A percentile compares a stretch with the other conserved stretches of the same genome.
Evolutionary conservation across 352 stramenopile species (phyloP).

Genomic region (Phytophthora pluvialis): DNA sequence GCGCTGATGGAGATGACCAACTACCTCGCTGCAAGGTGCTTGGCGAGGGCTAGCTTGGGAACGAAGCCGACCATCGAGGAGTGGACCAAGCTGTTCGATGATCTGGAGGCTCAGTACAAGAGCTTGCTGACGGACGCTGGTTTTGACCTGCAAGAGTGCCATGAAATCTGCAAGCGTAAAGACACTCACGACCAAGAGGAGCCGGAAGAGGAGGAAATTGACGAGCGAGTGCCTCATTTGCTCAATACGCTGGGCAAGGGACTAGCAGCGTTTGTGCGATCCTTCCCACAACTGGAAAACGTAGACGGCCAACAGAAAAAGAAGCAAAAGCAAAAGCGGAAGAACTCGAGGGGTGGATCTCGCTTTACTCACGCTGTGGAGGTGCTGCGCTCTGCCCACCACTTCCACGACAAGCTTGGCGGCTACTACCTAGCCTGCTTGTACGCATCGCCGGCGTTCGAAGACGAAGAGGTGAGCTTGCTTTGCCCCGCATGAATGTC

Average conservation of each 20-base stretch:
- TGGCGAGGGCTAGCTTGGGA: slow-evolving; percentile 25
- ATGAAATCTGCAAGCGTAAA: slow-evolving; percentile 70
- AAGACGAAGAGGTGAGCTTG: slow-evolving; percentile 59
- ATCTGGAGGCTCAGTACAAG: slow-evolving; percentile 54
- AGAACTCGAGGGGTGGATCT: slow-evolving; percentile 9
- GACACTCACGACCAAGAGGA: slow-evolving; percentile 66
- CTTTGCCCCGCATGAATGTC: background rate
- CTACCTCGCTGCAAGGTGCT: slow-evolving; percentile 60
- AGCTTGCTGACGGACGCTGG: slow-evolving; percentile 42
- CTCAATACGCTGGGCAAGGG: slow-evolving; percentile 71
- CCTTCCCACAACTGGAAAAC: slow-evolving; percentile 22
- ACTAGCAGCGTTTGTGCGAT: slow-evolving; percentile 50
- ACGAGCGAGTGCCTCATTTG: slow-evolving; percentile 68
- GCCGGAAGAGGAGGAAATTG: slow-evolving; percentile 66
- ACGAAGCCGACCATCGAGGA: slow-evolving; percentile 14
- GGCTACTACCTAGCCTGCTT: slow-evolving; percentile 77
- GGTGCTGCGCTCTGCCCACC: slow-evolving; percentile 70
- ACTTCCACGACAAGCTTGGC: slow-evolving; percentile 86
- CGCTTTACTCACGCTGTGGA: slow-evolving; percentile 64
- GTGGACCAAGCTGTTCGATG: slow-evolving; percentile 54
- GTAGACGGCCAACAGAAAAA: slow-evolving; percentile 10
- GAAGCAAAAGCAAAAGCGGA: slow-evolving; percentile 33
- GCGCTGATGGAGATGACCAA: slow-evolving; percentile 79
- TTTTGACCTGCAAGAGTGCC: slow-evolving; percentile 67
- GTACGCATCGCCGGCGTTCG: slow-evolving; percentile 59